phyloP scores from a whole-genome alignment of 1,139 yeast genomes.

The Lodderomyces orthopsilosis region DNA sequence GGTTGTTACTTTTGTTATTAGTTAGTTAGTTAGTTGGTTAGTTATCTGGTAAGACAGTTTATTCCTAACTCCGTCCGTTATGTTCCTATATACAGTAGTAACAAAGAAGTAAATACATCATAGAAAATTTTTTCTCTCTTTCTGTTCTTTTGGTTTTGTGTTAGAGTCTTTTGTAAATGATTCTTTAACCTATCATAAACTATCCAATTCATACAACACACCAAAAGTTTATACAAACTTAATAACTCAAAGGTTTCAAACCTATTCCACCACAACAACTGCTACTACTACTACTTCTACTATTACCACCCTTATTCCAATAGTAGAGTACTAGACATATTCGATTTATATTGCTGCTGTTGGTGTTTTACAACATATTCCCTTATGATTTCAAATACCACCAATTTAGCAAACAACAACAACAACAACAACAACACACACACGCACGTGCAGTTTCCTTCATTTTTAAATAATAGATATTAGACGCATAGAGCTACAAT shows the following conservation, averaged over 20 bases:
- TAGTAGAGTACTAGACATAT: background rate
- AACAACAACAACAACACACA: background rate
- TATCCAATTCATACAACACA: background rate
- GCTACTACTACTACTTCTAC: too few species aligned
- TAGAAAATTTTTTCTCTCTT: background rate
- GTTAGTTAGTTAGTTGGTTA: background rate
- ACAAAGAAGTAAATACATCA: background rate
- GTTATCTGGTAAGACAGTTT: too few species aligned
- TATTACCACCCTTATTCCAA: too few species aligned
- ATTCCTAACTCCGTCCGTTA: background rate
- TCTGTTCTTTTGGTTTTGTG: background rate
- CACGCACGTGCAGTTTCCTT: background rate
- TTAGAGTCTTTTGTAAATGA: too few species aligned
- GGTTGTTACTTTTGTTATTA: background rate
- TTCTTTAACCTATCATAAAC: too few species aligned
- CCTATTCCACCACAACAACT: too few species aligned
- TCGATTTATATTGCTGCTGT: too few species aligned
- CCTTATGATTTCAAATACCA: background rate
- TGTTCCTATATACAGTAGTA: background rate
- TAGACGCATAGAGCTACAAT: slow-evolving; percentile 6
- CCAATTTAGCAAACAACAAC: background rate
- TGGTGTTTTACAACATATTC: too few species aligned
- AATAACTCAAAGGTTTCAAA: too few species aligned
- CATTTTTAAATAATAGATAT: background rate
- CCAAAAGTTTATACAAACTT: too few species aligned